Evolutionary conservation across 441 rosid species (phyloP).

Genomic region (Erodium trifolium): DNA sequence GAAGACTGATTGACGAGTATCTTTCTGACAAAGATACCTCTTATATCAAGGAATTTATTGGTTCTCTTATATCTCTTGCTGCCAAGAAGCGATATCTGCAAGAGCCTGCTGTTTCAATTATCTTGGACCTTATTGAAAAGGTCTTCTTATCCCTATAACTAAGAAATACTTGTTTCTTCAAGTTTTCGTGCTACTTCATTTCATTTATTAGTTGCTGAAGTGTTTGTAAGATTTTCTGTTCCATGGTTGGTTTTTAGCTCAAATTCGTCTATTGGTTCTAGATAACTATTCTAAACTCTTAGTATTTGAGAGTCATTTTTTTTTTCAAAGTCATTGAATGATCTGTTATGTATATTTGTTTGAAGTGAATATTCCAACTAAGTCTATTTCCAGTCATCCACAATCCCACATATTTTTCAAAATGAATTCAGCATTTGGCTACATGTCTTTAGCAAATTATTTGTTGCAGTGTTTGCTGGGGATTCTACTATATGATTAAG

Average conservation of each 20-base stretch:
- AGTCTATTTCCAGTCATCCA: background rate
- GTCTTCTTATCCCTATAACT: slow-evolving; percentile 28
- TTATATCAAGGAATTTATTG: slow-evolving; percentile 49
- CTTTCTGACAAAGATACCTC: slow-evolving; percentile 41
- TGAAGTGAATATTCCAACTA: no score
- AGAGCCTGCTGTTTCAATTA: slow-evolving; percentile 70
- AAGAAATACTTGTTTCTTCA: background rate
- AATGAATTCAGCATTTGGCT: background rate
- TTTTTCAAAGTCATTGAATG: background rate
- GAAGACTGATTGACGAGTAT: slow-evolving; percentile 58
- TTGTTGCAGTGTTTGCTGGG: no score
- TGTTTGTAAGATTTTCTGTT: background rate
- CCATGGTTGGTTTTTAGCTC: background rate
- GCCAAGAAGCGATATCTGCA: slow-evolving; percentile 77
- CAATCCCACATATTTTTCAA: background rate
- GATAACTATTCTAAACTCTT: background rate
- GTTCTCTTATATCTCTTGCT: slow-evolving; percentile 55
- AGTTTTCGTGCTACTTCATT: background rate
- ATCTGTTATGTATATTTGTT: no score
- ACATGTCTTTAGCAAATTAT: background rate
- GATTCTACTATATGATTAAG: no score
- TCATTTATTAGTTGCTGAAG: background rate
- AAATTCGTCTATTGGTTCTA: background rate
- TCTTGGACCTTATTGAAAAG: slow-evolving; percentile 66
- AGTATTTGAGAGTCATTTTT: background rate